Evolutionary conservation across 1,139 yeast species (phyloP).

Genomic region (Sugiyamaella xylanicola): DNA sequence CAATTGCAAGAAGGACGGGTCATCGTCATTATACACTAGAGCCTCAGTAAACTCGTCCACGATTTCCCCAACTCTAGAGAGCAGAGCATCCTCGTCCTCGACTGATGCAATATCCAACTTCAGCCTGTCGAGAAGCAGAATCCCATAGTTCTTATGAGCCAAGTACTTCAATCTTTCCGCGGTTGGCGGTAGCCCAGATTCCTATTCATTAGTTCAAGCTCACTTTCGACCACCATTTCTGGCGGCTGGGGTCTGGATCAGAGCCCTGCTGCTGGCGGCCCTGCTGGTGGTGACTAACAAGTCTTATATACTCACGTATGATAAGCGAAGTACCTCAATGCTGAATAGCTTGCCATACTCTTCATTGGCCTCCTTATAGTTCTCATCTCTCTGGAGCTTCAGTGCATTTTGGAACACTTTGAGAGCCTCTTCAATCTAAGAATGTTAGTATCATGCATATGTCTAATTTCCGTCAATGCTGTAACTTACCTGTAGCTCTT

Average conservation of each 20-base stretch:
- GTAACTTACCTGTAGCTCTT: slow-evolving; percentile 61
- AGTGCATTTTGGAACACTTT: slow-evolving; percentile 74
- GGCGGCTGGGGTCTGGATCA: neutral
- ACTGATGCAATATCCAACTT: slow-evolving; percentile 31
- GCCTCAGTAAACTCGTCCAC: slow-evolving; percentile 41
- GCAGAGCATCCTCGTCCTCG: slow-evolving; percentile 33
- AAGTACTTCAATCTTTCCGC: slow-evolving; percentile 73
- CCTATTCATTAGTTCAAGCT: slow-evolving; percentile 21
- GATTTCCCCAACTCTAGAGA: slow-evolving; percentile 36
- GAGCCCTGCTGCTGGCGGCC: neutral
- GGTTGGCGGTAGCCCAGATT: slow-evolving; percentile 58
- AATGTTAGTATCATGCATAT: no score
- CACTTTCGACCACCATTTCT: neutral
- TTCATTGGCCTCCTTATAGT: slow-evolving; percentile 53
- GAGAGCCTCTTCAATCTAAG: slow-evolving; percentile 84
- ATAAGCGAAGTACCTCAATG: slow-evolving; percentile 59
- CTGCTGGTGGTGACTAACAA: no score
- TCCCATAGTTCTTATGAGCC: slow-evolving; percentile 79
- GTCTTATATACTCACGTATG: slow-evolving; percentile 33
- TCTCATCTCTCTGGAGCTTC: slow-evolving; percentile 54
- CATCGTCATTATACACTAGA: slow-evolving; percentile 40
- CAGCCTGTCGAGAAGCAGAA: slow-evolving; percentile 61
- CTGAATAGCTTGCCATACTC: slow-evolving; percentile 65
- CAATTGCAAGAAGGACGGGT: slow-evolving; percentile 37
- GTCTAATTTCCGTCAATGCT: no score